Base-by-base conservation (phyloP, 208 protist species). In the Leishmania gerbilli region DNA sequence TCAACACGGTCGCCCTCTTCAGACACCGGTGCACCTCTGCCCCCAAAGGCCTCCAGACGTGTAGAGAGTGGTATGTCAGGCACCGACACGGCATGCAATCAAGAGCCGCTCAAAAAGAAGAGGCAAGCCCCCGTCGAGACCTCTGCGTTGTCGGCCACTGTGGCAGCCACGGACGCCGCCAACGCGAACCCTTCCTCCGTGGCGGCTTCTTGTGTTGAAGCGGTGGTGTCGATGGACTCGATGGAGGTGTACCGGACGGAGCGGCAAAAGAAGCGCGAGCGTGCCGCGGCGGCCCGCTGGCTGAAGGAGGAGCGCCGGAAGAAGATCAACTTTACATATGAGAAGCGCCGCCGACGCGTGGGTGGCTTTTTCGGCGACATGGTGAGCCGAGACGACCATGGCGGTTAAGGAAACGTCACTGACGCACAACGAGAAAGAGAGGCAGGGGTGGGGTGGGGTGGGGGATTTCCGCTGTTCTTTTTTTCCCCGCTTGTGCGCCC, bases 311-410 rank as follows among this genome's bases (percentile, higher is more conserved):
- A 96, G 58, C 95, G 96, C 76, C 79, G 84, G 62, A 95, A 96
- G 80, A 97, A 96, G 79, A 83, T 97, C 45, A 96, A 96, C 67
- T 97, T 97, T 53, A 88, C 86, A 8, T 97, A 88, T 81, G 95
- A 97, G 71, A 96, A 96, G 89, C 90, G 93, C 42, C 86, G 91
- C 24, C 89, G 93, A 21, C 92, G 95, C 67, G 93, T 97, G 1
- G 87, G 91, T 75, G 95, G 95, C 55, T 97, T 97, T 78, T 97
- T 95, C 81, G 88, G 93, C 51, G 95, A 97, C 71, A 87, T 95
- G 84, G 58, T 90, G 47, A 71, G 72, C 42, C 19, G 37, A 17
- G 55, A 74, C 74, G 80, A 76, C n/a, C 74, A 84, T 51, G 80
- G 68, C 76, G 71, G 47, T 13, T 55, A 81, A 81, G 27, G 2